Base-by-base conservation (phyloP, 2,329 filamentous ascomycete species). In the Pseudocercospora crystallina region DNA sequence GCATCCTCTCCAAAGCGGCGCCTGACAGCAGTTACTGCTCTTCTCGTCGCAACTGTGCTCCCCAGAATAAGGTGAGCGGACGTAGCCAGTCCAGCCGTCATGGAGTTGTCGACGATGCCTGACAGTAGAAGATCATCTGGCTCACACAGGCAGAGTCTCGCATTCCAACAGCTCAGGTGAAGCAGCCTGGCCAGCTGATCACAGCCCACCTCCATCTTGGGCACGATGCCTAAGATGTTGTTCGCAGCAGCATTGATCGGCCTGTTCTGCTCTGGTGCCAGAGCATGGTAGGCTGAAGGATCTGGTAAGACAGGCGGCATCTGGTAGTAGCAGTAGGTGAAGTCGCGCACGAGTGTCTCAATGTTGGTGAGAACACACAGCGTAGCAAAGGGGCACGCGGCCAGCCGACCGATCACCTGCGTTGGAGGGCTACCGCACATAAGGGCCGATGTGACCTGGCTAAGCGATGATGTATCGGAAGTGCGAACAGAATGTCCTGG, bases 301-400 rank as follows among this genome's bases (percentile, higher is more conserved):
- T 45, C 43, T 17, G 43, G 31, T 10, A 45, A 31, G 11, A 45
- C 43, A 8, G 43, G 31, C 14, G 43, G 43, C 43, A 45, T 45
- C 33, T 45, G 43, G 13, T 45, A 45, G 29, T 36, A 45, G 31
- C 43, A 45, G 43, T 45, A 45, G 26, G 43, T 45, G 11, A 45
- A 45, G 17, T 45, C 43, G 13, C 43, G 43, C 9, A 45, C 43
- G 11, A 45, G 31, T 15, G 43, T 33, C 10, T 45, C 43, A 10
- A 45, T 15, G 13, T 31, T 26, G 20, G 43, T 33, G 29, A 45
- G 43, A 11, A 45, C 17, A 33, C 43, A 45, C 32, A 45, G n/a
- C 7, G 43, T 36, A 2, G 31, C 33, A 31, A 45, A 36, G 12
- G 43, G 7, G 20, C 36, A 15, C n/a, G 43, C 35, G n/a, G 31